phyloP scores from a whole-genome alignment of 805 yeast genomes.

The Teunomyces panamensis region DNA sequence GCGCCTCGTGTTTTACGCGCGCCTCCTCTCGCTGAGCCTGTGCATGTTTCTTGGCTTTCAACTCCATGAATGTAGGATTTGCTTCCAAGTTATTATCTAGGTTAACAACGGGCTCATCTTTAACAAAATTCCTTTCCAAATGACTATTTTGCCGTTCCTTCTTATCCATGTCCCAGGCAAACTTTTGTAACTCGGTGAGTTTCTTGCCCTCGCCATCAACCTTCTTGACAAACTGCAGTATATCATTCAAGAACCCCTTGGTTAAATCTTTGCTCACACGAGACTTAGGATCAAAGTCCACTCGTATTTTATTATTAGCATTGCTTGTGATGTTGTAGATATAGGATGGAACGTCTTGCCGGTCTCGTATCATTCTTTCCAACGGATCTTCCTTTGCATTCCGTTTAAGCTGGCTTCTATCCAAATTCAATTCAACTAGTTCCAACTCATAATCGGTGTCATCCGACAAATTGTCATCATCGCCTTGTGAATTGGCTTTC shows the following conservation, averaged over 20 bases:
- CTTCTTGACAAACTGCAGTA: slow-evolving; percentile 51
- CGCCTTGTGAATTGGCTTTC: slow-evolving; percentile 2
- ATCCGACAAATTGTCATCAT: slow-evolving; percentile 20
- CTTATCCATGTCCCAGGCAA: slow-evolving; percentile 33
- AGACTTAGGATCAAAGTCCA: slow-evolving; percentile 55
- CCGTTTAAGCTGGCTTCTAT: slow-evolving; percentile 19
- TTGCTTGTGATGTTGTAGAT: slow-evolving; percentile 45
- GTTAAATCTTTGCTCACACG: slow-evolving; percentile 31
- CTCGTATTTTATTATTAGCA: slow-evolving; percentile 19
- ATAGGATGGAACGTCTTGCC: slow-evolving; percentile 73
- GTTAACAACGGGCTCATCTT: slow-evolving; percentile 15
- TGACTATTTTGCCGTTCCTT: slow-evolving; percentile 11
- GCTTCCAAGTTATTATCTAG: slow-evolving; percentile 33
- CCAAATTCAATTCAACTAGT: slow-evolving; percentile 33
- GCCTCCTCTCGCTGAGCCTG: slow-evolving; percentile 14
- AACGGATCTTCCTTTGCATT: slow-evolving; percentile 29
- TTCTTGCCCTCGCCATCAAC: slow-evolving; percentile 39
- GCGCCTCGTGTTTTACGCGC: slow-evolving; percentile 11
- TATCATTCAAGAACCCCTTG: slow-evolving; percentile 34
- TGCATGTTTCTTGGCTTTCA: slow-evolving; percentile 21
- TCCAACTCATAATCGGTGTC: slow-evolving; percentile 43
- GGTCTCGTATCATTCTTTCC: slow-evolving; percentile 53
- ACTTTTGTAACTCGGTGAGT: slow-evolving; percentile 25
- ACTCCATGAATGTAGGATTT: slow-evolving; percentile 35
- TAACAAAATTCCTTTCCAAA: slow-evolving; percentile 1